A percentile compares a stretch with the other conserved stretches of the same genome.
Conservation (phyloP, 2,329 filamentous ascomycete species). For the Dryadomyces sulphureus region DNA sequence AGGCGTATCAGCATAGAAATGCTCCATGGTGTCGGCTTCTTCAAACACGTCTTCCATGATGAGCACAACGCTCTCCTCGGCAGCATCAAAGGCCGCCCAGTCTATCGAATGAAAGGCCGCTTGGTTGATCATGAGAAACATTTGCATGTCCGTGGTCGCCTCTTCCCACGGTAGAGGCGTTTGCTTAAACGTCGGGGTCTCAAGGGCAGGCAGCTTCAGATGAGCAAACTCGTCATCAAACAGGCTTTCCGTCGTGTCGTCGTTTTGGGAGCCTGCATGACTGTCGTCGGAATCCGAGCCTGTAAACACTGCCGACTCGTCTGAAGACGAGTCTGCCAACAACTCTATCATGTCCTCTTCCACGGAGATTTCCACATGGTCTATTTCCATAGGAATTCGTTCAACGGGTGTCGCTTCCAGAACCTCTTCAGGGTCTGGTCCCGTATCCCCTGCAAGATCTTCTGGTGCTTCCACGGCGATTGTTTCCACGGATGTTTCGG, state of each 20-base stretch:
- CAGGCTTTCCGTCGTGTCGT: background rate
- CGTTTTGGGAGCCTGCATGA: background rate
- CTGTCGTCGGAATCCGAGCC: background rate
- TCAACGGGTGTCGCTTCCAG: no score
- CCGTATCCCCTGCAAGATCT: no score
- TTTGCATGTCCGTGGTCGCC: background rate
- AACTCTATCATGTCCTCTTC: no score
- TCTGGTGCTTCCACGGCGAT: no score
- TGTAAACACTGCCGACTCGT: background rate
- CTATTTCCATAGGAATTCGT: no score
- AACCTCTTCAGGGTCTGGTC: no score
- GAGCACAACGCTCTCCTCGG: background rate
- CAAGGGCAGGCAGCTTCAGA: conserved; percentile 5
- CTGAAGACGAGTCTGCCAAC: background rate
- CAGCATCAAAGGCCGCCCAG: background rate
- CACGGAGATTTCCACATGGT: no score
- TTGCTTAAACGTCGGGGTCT: background rate
- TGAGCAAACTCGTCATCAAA: conserved; percentile 1
- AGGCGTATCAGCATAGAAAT: no score
- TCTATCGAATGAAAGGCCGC: background rate
- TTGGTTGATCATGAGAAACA: conserved; percentile 3
- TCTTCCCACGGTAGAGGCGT: background rate
- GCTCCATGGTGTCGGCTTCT: no score
- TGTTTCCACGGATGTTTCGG: no score
- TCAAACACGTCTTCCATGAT: no score